Evolutionary conservation across 257 asterid species (phyloP), one percentile per base, ranked within the genome.

Genomic region (Primulina eburnea): DNA sequence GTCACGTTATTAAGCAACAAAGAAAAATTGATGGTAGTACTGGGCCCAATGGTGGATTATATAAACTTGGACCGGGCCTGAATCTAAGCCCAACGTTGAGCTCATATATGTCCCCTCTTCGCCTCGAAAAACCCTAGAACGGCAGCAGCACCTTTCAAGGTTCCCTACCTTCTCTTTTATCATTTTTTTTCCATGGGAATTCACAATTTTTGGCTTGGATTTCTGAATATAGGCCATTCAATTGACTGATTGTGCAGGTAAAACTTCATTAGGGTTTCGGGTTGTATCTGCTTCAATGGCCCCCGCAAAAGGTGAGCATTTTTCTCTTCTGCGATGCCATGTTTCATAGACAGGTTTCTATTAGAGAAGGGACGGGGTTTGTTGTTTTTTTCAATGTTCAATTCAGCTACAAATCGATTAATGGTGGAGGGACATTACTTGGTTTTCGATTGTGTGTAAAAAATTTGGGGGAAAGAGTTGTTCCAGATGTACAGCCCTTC

Each of bases 251-350:
- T 78, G 20, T 60, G 76, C 79, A 76, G 86, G 86, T 63, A 60
- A 76, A 47, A 64, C 32, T 63, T 34, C 28, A 1, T 35, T 33
- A 28, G 65, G 78, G 70, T 60, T 65, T 61, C 32, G 62, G 76
- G 58, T 55, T 29, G 58, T 8, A n/a, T 66, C 62, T 32, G 40
- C 28, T 34, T 72, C 62, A 79, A 87, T 87, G 90, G 81, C 90
- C 73, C 87, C 90, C 18, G 80, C 80, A 64, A 87, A 87, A 85
- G 90, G 93, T 87, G 73, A 18, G 63, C 18, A 3, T 8, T 18
- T 69, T 55, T 75, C 60, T 17, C 30, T 30, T 58, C 7, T 6
- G 12, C n/a, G 4, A 21, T 20, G 59, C 62, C 43, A 20, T 50
- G 21, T 71, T 59, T 52, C 14, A 2, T 0, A n/a, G 40, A 56